Conservation (phyloP, 441 rosid genomes). For the Erysimum pusillum region DNA sequence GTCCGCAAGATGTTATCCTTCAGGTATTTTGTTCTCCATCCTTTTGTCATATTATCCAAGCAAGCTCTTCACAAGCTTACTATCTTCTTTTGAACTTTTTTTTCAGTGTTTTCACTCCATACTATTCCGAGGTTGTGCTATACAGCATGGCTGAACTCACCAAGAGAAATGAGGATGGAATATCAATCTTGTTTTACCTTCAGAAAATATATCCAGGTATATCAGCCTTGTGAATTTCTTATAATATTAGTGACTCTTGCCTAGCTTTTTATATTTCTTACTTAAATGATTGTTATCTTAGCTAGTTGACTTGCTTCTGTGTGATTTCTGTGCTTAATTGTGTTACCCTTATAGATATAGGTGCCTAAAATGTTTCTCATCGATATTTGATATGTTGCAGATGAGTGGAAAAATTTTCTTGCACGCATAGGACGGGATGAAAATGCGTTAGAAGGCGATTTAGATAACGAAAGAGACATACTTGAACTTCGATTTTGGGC, state of each 20-base stretch:
- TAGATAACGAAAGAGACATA: conserved; percentile 72
- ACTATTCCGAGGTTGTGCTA: conserved; percentile 94
- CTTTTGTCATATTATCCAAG: conserved; percentile 28
- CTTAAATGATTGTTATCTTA: conserved; percentile 1
- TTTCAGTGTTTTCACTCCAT: conserved; percentile 98
- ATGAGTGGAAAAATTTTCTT: conserved; percentile 99
- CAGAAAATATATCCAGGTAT: conserved; percentile 99
- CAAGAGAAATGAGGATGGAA: conserved; percentile 97
- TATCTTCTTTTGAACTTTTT: conserved; percentile 37
- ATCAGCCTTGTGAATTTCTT: conserved; percentile 18
- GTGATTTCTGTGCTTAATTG: conserved; percentile 11
- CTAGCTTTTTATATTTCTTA: conserved; percentile 30
- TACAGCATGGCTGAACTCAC: conserved; percentile 92
- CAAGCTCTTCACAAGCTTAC: conserved; percentile 38
- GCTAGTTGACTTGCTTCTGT: conserved; percentile 19
- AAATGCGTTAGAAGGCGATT: conserved; percentile 77
- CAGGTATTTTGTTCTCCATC: conserved; percentile 57
- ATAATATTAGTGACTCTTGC: conserved; percentile 23
- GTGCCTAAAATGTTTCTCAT: conserved; percentile 32
- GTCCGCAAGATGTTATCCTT: conserved; percentile 88
- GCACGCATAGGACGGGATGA: conserved; percentile 97
- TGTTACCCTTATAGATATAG: conserved; percentile 24
- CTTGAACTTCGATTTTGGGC: conserved; percentile 99
- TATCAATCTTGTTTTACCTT: conserved; percentile 94
- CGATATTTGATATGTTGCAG: conserved; percentile 54